Base-by-base conservation (phyloP, 192 early-diverging fungal species). In the Mortierella antarctica region DNA sequence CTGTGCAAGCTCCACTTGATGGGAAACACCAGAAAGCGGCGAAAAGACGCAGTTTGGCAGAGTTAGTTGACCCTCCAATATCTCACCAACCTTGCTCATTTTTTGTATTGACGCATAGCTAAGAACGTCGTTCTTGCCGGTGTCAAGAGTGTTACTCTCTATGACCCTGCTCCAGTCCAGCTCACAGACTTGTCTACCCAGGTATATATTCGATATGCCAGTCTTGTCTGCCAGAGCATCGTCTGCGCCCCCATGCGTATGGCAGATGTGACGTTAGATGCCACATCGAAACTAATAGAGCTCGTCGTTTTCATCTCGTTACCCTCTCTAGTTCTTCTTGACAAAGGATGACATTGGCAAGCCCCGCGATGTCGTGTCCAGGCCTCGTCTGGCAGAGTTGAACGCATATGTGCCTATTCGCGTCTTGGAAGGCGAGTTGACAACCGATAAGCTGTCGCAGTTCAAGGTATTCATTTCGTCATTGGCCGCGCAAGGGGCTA, bases 91-190 rank as follows among this genome's bases (percentile, higher is more conserved):
- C 13, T 15, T 48, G 40, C 23, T 45, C 46, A 10, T 20, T 62
- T 3, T 8, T 46, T 49, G 56, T 4, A 45, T 21, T 51, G 17
- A 42, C 54, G 44, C 48, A 18, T 66, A 96, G 94, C 98, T 76
- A 99, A 99, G 83, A 99, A 99, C 82, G 91, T 99, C 31, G 89
- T 98, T 65, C 91, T 99, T 46, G 98, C 98, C 47, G 98, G 98
- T 61, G 98, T 99, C 65, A 99, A 99, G 87, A 97, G 96, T 74
- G 98, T 99, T 20, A 96, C 96, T 10, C 84, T 99, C 21, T 92
- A 96, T 76, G 98, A 99, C 82, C 90, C 93, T 42, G 89, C 85
- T 57, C 86, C 89, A 31, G 91, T 91, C 39, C 81, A 91, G 68
- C 70, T 96, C 21, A 77, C 89, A 21, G 98, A 99, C 83, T 87